These are phyloP conservation scores for Sugiyamaella novakii DNA, from an alignment of 1,139 yeast genomes.

Conservation along the genomic window DNA sequence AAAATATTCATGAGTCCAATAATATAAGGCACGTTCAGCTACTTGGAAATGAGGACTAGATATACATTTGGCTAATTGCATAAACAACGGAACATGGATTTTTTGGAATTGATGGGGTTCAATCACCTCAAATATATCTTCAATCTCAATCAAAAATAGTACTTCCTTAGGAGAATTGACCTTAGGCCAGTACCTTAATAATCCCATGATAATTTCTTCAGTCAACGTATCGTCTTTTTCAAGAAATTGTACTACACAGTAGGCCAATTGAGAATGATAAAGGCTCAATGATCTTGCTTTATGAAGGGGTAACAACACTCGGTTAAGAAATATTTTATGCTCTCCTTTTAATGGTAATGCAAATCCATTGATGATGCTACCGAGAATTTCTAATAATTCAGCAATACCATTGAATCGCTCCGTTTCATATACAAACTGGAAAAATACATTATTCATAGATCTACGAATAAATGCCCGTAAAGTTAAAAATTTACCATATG, in stretches of 20 bases:
- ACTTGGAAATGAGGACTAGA: slow-evolving; percentile 97
- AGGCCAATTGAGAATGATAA: slow-evolving; percentile 95
- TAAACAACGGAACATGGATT: slow-evolving; percentile 90
- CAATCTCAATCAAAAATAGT: slow-evolving; percentile 92
- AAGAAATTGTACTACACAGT: slow-evolving; percentile 93
- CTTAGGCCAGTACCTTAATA: slow-evolving; percentile 96
- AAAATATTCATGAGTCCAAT: slow-evolving; percentile 94
- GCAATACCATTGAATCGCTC: slow-evolving; percentile 96
- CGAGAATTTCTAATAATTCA: slow-evolving; percentile 89
- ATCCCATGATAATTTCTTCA: slow-evolving; percentile 92
- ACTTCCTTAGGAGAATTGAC: slow-evolving; percentile 94
- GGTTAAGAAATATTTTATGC: slow-evolving; percentile 84
- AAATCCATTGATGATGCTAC: slow-evolving; percentile 95
- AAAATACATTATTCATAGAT: slow-evolving; percentile 86
- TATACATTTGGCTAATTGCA: slow-evolving; percentile 91
- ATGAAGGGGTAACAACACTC: slow-evolving; percentile 91
- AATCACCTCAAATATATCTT: slow-evolving; percentile 94
- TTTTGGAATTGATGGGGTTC: slow-evolving; percentile 91
- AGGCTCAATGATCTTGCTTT: slow-evolving; percentile 84
- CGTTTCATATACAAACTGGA: slow-evolving; percentile 93
- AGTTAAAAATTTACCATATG: slow-evolving; percentile 91
- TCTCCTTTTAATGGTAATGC: slow-evolving; percentile 97
- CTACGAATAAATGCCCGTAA: slow-evolving; percentile 89
- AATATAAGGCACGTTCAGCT: slow-evolving; percentile 90
- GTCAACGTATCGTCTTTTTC: slow-evolving; percentile 92